phyloP scores from a whole-genome alignment of 345 rosid genomes.

The Bruguiera gymnorhiza region DNA sequence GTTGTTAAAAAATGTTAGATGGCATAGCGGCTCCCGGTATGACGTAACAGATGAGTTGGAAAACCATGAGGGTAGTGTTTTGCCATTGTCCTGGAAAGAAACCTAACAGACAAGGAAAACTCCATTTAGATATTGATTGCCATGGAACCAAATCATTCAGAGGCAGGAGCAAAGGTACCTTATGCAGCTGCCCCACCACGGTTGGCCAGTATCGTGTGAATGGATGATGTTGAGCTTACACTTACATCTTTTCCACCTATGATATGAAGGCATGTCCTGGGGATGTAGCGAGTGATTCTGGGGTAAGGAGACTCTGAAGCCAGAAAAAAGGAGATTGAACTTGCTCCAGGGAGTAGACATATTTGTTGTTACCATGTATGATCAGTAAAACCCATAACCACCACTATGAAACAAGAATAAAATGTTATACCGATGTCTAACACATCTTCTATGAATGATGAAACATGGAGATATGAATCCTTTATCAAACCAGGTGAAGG shows the following conservation, averaged over 20 bases:
- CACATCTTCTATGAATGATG: constrained; percentile 55
- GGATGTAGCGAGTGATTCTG: constrained; percentile 29
- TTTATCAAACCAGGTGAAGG: constrained; percentile 59
- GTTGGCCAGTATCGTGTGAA: constrained; percentile 34
- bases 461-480: constrained; percentile 54
- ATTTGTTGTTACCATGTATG: neutral
- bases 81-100: constrained; percentile 31
- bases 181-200: constrained; percentile 43
- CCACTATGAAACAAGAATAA: constrained; percentile 9
- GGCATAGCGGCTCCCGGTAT: constrained; percentile 64
- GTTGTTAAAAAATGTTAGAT: constrained; percentile 3
- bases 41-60: constrained; percentile 47
- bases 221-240: neutral
- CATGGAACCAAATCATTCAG: constrained; percentile 11
- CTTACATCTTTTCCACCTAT: constrained; percentile 35
- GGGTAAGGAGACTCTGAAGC: constrained; percentile 63
- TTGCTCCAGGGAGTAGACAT: constrained; percentile 51
- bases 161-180: constrained; percentile 44
- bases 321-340: constrained; percentile 61
- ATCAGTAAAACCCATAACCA: neutral
- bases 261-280: constrained; percentile 12
- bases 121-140: neutral
- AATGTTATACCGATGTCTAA: constrained; percentile 43
- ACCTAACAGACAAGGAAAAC: constrained; percentile 36
- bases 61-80: constrained; percentile 50